phyloP scores from a whole-genome alignment of 164 flowering plant species.

The Kingdonia uniflora region DNA sequence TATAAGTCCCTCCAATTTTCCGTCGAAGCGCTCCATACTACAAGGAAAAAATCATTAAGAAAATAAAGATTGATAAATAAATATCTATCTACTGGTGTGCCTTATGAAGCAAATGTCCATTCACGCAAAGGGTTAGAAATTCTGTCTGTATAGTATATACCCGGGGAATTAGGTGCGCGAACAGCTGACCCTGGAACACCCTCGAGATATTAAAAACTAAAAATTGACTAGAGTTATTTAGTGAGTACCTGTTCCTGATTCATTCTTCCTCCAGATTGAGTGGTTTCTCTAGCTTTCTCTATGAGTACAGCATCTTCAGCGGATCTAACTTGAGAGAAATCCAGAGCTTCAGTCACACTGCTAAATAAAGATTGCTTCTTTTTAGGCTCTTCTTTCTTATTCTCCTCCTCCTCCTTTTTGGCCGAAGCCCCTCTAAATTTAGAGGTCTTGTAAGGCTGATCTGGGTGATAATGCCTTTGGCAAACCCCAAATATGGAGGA shows the following conservation, averaged over 20 bases:
- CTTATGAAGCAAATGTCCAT: too few species aligned
- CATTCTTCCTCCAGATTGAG: conserved; percentile 67
- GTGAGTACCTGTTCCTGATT: conserved; percentile 55
- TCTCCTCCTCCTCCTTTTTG: conserved; percentile 10
- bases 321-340: conserved; percentile 78
- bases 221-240: too few species aligned
- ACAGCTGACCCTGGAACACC: too few species aligned
- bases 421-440: conserved; percentile 29
- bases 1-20: conserved; percentile 94
- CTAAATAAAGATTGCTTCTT: conserved; percentile 50
- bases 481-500: neutral
- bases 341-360: conserved; percentile 75
- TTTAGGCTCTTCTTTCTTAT: conserved; percentile 23
- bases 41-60: neutral
- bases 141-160: too few species aligned
- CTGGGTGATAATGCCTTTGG: conserved; percentile 4
- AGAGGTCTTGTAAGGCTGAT: conserved; percentile 8
- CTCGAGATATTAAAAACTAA: too few species aligned
- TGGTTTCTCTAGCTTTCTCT: conserved; percentile 64
- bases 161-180: too few species aligned
- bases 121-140: too few species aligned
- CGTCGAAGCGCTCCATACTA: conserved; percentile 96
- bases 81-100: too few species aligned
- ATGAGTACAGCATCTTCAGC: conserved; percentile 68
- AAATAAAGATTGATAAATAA: too few species aligned